A percentile compares a stretch with the other conserved stretches of the same genome.
phyloP scores from a whole-genome alignment of 202 grass and related monocot species.

The Setaria viridis region DNA sequence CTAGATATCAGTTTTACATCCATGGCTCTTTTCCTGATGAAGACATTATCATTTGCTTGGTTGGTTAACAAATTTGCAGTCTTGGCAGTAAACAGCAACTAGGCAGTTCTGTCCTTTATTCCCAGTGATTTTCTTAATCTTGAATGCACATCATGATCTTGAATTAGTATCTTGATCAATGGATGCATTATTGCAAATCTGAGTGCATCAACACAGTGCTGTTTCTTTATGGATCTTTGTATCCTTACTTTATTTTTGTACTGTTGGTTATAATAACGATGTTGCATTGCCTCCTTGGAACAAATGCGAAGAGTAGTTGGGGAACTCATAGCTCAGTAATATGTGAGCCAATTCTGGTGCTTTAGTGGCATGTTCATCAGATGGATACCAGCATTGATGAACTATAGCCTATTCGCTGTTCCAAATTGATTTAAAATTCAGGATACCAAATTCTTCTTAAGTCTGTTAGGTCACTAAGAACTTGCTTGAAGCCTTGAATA shows the following conservation, averaged over 20 bases:
- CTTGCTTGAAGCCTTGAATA: neutral
- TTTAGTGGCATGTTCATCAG: neutral
- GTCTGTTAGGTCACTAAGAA: slow-evolving; percentile 9
- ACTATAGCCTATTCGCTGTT: neutral
- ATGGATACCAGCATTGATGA: neutral
- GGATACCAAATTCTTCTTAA: neutral
- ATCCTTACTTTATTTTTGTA: neutral
- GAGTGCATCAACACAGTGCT: neutral
- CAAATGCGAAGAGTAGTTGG: neutral
- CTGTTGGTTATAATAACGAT: neutral
- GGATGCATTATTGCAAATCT: neutral
- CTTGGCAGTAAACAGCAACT: neutral
- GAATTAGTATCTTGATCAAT: neutral
- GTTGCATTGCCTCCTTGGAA: neutral
- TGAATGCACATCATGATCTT: neutral
- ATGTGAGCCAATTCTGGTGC: neutral
- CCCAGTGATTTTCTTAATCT: neutral
- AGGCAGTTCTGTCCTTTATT: neutral
- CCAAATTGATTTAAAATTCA: neutral
- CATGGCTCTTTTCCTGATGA: neutral
- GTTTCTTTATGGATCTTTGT: neutral
- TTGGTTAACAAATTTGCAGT: slow-evolving; percentile 1
- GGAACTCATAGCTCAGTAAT: neutral
- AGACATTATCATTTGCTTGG: neutral
- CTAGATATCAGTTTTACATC: no score